Evolutionary conservation across 192 early-diverging fungal species (phyloP).

Genomic region (Radiomyces spectabilis): DNA sequence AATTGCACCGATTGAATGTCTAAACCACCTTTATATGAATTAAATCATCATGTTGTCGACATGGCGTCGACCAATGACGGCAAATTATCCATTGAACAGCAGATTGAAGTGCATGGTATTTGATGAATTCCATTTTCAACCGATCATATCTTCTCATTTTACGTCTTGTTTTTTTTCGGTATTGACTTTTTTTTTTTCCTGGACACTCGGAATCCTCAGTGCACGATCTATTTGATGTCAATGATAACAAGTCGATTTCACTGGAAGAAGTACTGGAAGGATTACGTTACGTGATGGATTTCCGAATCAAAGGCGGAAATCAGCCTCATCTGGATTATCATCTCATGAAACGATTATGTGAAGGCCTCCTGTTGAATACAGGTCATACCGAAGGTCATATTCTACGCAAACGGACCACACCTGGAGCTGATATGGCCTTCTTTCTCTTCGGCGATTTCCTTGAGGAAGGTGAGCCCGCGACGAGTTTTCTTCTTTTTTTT

Average conservation of each 20-base stretch:
- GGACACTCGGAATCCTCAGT: conserved; percentile 29
- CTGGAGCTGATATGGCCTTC: conserved; percentile 84
- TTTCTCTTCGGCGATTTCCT: conserved; percentile 91
- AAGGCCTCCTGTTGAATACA: conserved; percentile 80
- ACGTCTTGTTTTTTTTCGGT: background rate
- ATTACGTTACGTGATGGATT: conserved; percentile 91
- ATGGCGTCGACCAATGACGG: conserved; percentile 39
- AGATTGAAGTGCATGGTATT: conserved; percentile 47
- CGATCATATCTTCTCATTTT: background rate
- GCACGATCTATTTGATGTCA: conserved; percentile 76
- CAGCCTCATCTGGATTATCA: conserved; percentile 72
- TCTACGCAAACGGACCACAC: conserved; percentile 51
- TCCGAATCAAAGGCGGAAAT: conserved; percentile 80
- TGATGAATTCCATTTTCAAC: background rate
- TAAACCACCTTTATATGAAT: conserved; percentile 11
- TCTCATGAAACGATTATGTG: conserved; percentile 81
- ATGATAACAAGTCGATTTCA: conserved; percentile 57
- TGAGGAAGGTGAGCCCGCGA: conserved; percentile 73
- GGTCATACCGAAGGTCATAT: conserved; percentile 50
- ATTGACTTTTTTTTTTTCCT: conserved; percentile 4
- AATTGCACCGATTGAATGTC: conserved; percentile 19
- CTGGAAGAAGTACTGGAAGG: conserved; percentile 77
- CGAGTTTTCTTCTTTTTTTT: no score
- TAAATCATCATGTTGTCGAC: conserved; percentile 18
- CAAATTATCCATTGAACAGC: conserved; percentile 59